Evolutionary conservation across 352 stramenopile species (phyloP), one percentile per base, ranked within the genome.

Genomic region (Globisporangium polare): DNA sequence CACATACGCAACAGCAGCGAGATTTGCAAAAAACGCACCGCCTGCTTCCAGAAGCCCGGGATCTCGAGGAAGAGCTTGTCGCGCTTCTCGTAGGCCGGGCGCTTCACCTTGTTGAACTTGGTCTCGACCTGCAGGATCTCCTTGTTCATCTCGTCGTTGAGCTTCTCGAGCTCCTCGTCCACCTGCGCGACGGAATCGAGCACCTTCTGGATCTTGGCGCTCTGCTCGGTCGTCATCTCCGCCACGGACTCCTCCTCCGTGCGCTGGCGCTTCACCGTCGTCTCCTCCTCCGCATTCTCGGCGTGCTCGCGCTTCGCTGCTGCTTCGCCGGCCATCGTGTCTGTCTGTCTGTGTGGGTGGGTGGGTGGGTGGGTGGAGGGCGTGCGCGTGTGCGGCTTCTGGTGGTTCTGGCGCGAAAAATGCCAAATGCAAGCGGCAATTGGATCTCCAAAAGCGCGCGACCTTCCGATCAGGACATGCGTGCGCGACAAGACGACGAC

Each of bases 91-190:
- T 82, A 86, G 41, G 78, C 67, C 9, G 81, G 78, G 45, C 74
- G 76, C 75, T 90, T 91, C 58, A 68, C 71, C 42, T 59, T 70
- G 68, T 91, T 90, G 77, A 83, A 88, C 67, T 90, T 90, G 75
- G 67, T 81, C 68, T 93, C 84, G 49, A 93, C 75, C 47, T 73
- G 75, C 37, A 93, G 67, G 31, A 91, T 78, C 66, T 93, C 81
- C 52, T 73, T 67, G 49, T 74, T 73, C 66, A 81, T 78, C 65
- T 88, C 74, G 55, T 83, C 68, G 63, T 88, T 84, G 47, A 84
- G 66, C 58, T 76, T 70, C 54, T 93, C 81, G 29, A 93, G 62
- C 65, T 86, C 74, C 64, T 87, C 79, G 37, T 87, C 73, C 20
- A 89, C 77, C 52, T 71, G 66, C 20, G 67, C 63, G 27, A 89